Base-by-base conservation (phyloP, 371 early-diverging fungal species). In the Enterocytospora artemiae region DNA sequence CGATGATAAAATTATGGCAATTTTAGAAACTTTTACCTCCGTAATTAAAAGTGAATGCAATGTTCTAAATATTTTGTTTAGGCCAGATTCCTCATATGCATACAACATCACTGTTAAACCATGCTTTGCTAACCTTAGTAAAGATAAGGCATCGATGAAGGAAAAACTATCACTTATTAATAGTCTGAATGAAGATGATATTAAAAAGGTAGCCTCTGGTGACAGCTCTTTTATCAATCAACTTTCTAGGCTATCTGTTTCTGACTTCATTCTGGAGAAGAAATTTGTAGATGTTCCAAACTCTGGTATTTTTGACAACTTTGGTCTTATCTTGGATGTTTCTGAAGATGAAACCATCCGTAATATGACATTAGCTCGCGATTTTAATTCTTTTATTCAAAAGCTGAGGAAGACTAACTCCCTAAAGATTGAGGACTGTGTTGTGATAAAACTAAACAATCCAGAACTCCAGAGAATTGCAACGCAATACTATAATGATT, bases 331-430 rank as follows among this genome's bases (percentile, higher is more conserved):
- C 66, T 72, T 96, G 73, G 93, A 95, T 78, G 82, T 81, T 45
- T 82, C 85, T 65, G 77, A 84, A 41, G 87, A 89, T 76, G 81
- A 85, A 34, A 85, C 84, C 54, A 83, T 95, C 30, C 82, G 87
- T 71, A 85, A 88, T 67, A 93, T 93, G 79, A 92, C 91, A 63
- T 63, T 85, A 55, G 95, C 94, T 22, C 85, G 98, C 69, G 98
- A 98, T 81, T 79, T 96, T 67, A 85, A 93, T 69, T 94, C 93
- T 83, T 87, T 94, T 71, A 87, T 95, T 20, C 96, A 97, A 82
- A 87, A 91, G 70, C 79, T 93, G 67, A 85, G 98, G 74, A 97
- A 96, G 84, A 89, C 89, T 84, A 82, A 80, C 34, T 71, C 68
- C 0, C 57, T 78, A 2, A 49, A 48, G 12, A 51, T 73, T 1